Base-by-base conservation (phyloP, 768 basidiomycete species). In the Leucocoprinus sp. region DNA sequence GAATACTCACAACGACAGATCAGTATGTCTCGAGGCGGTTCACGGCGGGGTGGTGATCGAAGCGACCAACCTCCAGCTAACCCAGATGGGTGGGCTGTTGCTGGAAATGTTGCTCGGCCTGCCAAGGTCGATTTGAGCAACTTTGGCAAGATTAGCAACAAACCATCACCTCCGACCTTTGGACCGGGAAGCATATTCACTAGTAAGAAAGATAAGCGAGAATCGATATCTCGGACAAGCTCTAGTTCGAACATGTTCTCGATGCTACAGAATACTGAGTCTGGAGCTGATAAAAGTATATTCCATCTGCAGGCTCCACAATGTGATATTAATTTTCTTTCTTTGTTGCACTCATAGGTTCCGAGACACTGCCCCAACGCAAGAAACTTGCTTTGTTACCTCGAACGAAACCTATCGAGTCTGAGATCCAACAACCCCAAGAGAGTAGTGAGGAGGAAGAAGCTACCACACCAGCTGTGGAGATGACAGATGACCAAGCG, bases 1-100 rank as follows among this genome's bases (percentile, higher is more conserved):
- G 80, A 78, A 60, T 70, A 66, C 23, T 74, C 65, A 52, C 71
- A 76, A 23, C 75, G 81, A 2, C 76, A 75, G 37, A 68, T 80
- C 41, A 81, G 76, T 61, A 90, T 95, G 79, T 93, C 91, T 19
- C 84, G 93, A 29, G 84, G 86, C 29, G 90, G 91, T 29, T 97
- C 93, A 45, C 77, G 90, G 43, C 83, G 92, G 34, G 95, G 93
- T 29, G 80, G 77, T 14, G 78, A 87, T 6, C 75, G 84, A 49
- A 73, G 69, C 35, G 73, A 75, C 8, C 69, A 67, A 37, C 66
- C 72, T 12, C 78, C 78, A 45, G 66, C 72, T 44, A 80, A 79
- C 21, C 74, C 83, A 23, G 93, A 97, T 49, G 89, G 89, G n/a
- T 97, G 93, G 93, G 78, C 85, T 27, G 81, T 82, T 15, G 78